Percentiles rank a stretch among this genome's conserved stretches.
Evolutionary conservation across 2,329 filamentous ascomycete genomes (phyloP).

Genomic region (Fusarium sp.): DNA sequence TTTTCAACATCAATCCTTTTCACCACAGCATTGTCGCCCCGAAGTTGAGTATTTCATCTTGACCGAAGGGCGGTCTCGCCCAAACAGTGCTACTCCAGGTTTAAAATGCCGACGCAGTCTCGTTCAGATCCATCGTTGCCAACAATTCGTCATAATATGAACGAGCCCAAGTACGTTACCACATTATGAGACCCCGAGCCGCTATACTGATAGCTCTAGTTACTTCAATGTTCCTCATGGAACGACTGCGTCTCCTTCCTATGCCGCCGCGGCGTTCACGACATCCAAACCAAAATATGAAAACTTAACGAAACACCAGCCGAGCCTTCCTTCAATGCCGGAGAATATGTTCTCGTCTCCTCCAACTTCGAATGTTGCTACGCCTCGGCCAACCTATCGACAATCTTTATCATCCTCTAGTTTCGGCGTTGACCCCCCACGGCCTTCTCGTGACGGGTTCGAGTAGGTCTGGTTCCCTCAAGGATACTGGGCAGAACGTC

Average conservation of each 20-base stretch:
- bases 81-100: neutral
- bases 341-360: constrained; percentile 9
- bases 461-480: constrained; percentile 73
- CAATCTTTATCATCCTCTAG: constrained; percentile 15
- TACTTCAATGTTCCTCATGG: constrained; percentile 48
- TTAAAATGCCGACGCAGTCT: constrained; percentile 35
- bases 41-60: neutral
- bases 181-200: fast-evolving
- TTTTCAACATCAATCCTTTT: neutral
- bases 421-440: constrained; percentile 62
- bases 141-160: constrained; percentile 7
- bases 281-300: constrained; percentile 14
- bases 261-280: constrained; percentile 14
- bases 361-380: neutral
- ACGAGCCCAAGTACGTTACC: constrained; percentile 41
- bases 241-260: constrained; percentile 23
- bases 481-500: constrained; percentile 72
- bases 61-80: neutral
- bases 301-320: constrained; percentile 27
- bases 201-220: constrained; percentile 32
- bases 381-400: neutral
- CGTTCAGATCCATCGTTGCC: constrained; percentile 24
- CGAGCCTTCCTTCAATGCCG: constrained; percentile 28
- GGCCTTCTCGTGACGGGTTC: constrained; percentile 62
- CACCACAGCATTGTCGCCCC: neutral